Evolutionary conservation across 2,329 filamentous ascomycete genomes (phyloP).

Genomic region (Orbilia javanica): DNA sequence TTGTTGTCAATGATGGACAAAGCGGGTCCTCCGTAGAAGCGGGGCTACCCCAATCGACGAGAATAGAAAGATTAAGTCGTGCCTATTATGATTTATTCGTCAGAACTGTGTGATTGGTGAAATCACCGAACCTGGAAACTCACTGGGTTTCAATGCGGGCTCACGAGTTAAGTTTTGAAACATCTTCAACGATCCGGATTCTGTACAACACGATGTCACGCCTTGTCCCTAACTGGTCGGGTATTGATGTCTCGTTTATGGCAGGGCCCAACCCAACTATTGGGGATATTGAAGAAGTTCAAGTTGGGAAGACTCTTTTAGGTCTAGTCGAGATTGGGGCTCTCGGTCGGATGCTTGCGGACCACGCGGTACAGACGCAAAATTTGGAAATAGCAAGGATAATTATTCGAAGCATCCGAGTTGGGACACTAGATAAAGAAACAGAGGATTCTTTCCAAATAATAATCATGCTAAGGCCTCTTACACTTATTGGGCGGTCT

Average conservation of each 20-base stretch:
- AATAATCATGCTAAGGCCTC: conserved; percentile 21
- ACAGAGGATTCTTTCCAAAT: conserved; percentile 28
- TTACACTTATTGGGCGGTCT: background rate
- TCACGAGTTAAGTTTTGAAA: conserved; percentile 30
- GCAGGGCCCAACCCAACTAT: background rate
- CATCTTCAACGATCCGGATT: conserved; percentile 4
- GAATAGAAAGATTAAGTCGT: conserved; percentile 18
- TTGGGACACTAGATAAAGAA: background rate
- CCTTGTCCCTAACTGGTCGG: background rate
- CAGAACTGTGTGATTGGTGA: background rate
- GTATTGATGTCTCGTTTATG: conserved; percentile 31
- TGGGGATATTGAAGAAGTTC: conserved; percentile 21
- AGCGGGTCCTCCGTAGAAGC: background rate
- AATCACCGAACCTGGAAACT: background rate
- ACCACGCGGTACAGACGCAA: conserved; percentile 14
- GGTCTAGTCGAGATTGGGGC: conserved; percentile 36
- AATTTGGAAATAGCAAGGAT: conserved; percentile 32
- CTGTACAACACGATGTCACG: conserved; percentile 23
- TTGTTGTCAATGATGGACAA: conserved; percentile 1
- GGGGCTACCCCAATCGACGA: background rate
- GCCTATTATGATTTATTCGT: conserved; percentile 32
- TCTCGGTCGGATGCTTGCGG: conserved; percentile 23
- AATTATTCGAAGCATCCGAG: background rate
- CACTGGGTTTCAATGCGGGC: conserved; percentile 33
- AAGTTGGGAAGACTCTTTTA: conserved; percentile 32